A percentile compares a stretch with the other conserved stretches of the same genome.
phyloP scores from a whole-genome alignment of 768 basidiomycete genomes.

The Daedaleopsis nitida region DNA sequence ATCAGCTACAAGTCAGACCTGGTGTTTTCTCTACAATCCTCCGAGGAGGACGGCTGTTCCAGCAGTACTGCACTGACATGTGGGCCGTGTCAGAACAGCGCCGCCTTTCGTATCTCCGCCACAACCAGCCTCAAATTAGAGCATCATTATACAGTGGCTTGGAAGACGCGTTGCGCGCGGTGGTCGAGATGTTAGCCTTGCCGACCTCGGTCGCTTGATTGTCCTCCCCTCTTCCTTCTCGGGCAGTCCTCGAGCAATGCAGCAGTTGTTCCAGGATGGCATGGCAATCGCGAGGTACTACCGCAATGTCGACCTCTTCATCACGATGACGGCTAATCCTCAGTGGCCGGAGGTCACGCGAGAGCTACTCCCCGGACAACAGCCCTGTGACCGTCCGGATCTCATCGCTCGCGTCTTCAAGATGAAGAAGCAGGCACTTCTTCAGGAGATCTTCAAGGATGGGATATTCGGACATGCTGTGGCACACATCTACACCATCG shows the following conservation, averaged over 20 bases:
- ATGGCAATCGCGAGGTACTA: slow-evolving; percentile 44
- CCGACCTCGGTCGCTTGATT: slow-evolving; percentile 34
- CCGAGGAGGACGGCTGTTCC: slow-evolving; percentile 41
- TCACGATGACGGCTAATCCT: slow-evolving; percentile 56
- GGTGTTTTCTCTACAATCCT: slow-evolving; percentile 18
- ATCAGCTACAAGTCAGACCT: slow-evolving; percentile 31
- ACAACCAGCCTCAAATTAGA: no score
- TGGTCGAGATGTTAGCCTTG: slow-evolving; percentile 26
- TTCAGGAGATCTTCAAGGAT: slow-evolving; percentile 35
- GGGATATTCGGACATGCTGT: slow-evolving; percentile 43
- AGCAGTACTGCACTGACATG: slow-evolving; percentile 46
- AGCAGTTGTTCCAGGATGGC: slow-evolving; percentile 44
- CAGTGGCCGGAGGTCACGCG: slow-evolving; percentile 47
- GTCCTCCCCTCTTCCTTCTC: slow-evolving; percentile 46
- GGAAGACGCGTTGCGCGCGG: slow-evolving; percentile 28
- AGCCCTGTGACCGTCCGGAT: slow-evolving; percentile 46
- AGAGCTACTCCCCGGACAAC: slow-evolving; percentile 42
- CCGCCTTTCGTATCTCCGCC: slow-evolving; percentile 36
- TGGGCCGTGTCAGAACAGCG: slow-evolving; percentile 49
- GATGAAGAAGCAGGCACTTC: slow-evolving; percentile 37
- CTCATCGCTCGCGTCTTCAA: slow-evolving; percentile 48
- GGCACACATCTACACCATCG: slow-evolving; percentile 51
- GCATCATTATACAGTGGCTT: slow-evolving; percentile 38
- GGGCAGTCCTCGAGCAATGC: slow-evolving; percentile 45
- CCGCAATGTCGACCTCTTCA: slow-evolving; percentile 44